Base-by-base conservation (phyloP, 2,329 filamentous ascomycete genomes). In the Calcarisporium arbuscula region DNA sequence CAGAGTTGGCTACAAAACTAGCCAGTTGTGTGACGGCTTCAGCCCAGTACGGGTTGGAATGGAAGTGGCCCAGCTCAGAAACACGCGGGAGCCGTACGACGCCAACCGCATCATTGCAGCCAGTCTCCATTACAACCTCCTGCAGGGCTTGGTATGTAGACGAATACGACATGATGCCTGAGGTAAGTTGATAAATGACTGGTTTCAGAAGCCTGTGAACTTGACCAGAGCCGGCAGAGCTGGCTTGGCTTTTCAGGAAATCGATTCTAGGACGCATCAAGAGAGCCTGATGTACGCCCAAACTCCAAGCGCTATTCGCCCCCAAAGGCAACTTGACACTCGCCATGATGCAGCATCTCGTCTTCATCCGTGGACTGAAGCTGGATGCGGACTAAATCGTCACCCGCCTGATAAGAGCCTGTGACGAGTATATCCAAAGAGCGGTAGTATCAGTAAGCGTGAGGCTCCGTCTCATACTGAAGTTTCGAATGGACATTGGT, bases 61-160 rank as follows among this genome's bases (percentile, higher is more conserved):
- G n/a, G 17, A 18, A 20, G 10, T 31, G n/a, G 29, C 18, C 18
- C 15, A 31, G 3, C 12, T 18, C 18, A 18, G 29, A 18, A 11
- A 12, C 18, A 18, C 20, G 15, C 15, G n/a, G 29, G 12, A 37
- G 23, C 25, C 22, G 28, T 18, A 37, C 30, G 10, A 23, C 34
- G n/a, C 30, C 35, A 19, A 37, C 20, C 5, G 30, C 35, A 14
- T 37, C 35, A 22, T 28, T 33, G 19, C 22, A 27, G 17, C 19
- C 19, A 15, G 18, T 16, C 18, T 37, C 35, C 15, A 37, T 10
- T 4, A 37, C 23, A 23, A 37, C 35, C 20, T 37, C 35, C 23
- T 37, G 29, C 17, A 37, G 20, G 7, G 15, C 25, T 18, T 37
- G 35, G 5, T 37, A 37, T 5, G 14, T n/a, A 18, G 29, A 18